These are phyloP conservation scores for Davidsoniella eucalypti DNA, from an alignment of 2,329 filamentous ascomycete genomes.

Conservation along the genomic window DNA sequence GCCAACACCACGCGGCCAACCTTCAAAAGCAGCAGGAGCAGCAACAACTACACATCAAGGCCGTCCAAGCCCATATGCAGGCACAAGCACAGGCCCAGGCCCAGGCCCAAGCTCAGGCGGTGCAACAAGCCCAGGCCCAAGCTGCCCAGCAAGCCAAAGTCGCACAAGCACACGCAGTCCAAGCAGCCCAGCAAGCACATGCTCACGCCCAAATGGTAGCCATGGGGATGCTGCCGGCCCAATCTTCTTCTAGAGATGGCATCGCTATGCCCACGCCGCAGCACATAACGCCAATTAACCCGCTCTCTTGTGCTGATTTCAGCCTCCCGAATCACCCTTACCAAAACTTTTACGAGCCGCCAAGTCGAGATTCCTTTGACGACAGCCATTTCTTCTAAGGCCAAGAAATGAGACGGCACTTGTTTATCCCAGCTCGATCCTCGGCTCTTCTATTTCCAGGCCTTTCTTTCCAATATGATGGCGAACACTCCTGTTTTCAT, in stretches of 20 bases:
- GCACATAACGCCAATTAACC: constrained; percentile 25
- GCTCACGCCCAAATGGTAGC: constrained; percentile 7
- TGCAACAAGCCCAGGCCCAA: constrained; percentile 9
- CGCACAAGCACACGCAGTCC: neutral
- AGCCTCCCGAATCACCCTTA: constrained; percentile 66
- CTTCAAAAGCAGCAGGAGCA: constrained; percentile 12
- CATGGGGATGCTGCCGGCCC: constrained; percentile 2
- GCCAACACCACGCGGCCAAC: constrained; percentile 8
- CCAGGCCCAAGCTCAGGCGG: constrained; percentile 12
- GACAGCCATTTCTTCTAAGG: neutral
- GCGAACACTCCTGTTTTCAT: too few species aligned
- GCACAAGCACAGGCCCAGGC: constrained; percentile 10
- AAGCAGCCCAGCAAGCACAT: constrained; percentile 8
- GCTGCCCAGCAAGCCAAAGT: constrained; percentile 4
- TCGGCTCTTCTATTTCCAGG: too few species aligned
- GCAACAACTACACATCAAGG: constrained; percentile 12
- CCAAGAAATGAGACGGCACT: neutral
- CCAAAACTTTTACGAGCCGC: constrained; percentile 62
- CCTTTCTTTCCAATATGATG: too few species aligned
- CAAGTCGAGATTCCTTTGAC: constrained; percentile 25
- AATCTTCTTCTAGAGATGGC: neutral
- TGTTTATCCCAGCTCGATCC: too few species aligned
- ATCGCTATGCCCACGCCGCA: neutral
- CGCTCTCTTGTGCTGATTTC: constrained; percentile 60
- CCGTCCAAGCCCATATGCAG: constrained; percentile 12